phyloP scores from a whole-genome alignment of 2,329 filamentous ascomycete genomes.

The Cladophialophora immunda region DNA sequence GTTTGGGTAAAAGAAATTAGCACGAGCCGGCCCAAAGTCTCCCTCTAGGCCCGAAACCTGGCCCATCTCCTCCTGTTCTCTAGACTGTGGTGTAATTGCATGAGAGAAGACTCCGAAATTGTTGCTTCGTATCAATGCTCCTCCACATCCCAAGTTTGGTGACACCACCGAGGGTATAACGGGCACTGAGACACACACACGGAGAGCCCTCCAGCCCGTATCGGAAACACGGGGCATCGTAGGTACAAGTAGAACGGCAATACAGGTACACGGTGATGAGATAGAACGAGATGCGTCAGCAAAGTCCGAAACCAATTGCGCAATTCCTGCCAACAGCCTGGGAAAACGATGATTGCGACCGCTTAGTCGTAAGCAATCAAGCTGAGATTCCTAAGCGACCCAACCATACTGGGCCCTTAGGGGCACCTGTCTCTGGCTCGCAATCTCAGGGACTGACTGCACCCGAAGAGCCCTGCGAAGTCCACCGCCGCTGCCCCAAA shows the following conservation, averaged over 20 bases:
- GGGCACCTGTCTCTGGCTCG: background rate
- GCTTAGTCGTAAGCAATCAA: background rate
- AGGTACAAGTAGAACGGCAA: background rate
- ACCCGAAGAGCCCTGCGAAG: background rate
- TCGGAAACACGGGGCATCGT: background rate
- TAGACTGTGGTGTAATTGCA: background rate
- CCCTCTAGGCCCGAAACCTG: background rate
- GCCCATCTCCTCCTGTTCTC: background rate
- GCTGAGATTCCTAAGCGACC: slow-evolving; percentile 2
- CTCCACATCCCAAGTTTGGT: background rate
- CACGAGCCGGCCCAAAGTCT: background rate
- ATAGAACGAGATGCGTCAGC: background rate
- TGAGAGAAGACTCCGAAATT: background rate
- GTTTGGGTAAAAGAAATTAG: background rate
- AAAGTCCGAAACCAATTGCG: background rate
- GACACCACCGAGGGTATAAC: background rate
- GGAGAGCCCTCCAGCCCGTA: background rate
- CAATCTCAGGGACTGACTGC: background rate
- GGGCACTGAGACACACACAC: background rate
- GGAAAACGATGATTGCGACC: background rate
- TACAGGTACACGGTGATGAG: background rate
- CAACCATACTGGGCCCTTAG: background rate
- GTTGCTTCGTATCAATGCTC: background rate
- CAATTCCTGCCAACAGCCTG: background rate
- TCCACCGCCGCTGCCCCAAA: background rate